A percentile compares a stretch with the other conserved stretches of the same genome.
Conservation (phyloP, 1,139 yeast genomes). For the Lodderomyces parapsilosis region DNA sequence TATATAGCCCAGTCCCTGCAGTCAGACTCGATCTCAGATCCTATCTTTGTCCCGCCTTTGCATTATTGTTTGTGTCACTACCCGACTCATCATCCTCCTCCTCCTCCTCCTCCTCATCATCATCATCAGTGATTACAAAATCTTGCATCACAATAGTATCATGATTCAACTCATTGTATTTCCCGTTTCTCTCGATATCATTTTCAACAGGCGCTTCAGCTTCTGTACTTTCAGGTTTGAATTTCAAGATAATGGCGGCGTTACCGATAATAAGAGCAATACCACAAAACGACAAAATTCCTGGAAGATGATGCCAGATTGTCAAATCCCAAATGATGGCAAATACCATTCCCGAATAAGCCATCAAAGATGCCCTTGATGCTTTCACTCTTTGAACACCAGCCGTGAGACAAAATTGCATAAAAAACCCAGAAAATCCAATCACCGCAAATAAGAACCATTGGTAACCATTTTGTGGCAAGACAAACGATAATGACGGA, state of each 20-base stretch:
- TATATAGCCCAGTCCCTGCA: not conserved
- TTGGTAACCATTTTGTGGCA: constrained; percentile 60
- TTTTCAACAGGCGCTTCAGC: constrained; percentile 4
- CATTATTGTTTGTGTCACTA: not conserved
- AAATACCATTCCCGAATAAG: constrained; percentile 73
- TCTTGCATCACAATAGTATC: constrained; percentile 24
- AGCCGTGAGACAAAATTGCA: constrained; percentile 76
- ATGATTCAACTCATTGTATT: constrained; percentile 14
- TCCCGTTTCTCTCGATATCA: constrained; percentile 18
- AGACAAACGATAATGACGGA: constrained; percentile 59
- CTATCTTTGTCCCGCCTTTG: not conserved
- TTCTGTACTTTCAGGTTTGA: constrained; percentile 36
- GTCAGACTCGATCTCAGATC: not conserved
- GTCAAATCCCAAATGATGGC: constrained; percentile 76
- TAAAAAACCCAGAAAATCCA: constrained; percentile 77
- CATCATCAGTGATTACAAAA: constrained; percentile 26
- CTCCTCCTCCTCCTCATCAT: constrained; percentile 14
- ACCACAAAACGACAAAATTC: constrained; percentile 66
- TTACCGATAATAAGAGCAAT: constrained; percentile 64
- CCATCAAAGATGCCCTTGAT: constrained; percentile 71
- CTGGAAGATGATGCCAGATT: constrained; percentile 75
- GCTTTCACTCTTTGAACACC: constrained; percentile 85
- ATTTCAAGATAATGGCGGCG: constrained; percentile 57
- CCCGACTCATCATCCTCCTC: constrained; percentile 11
- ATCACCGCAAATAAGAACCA: constrained; percentile 63